Evolutionary conservation across 2,329 filamentous ascomycete genomes (phyloP).

Genomic region (Trichothecium sympodiale): DNA sequence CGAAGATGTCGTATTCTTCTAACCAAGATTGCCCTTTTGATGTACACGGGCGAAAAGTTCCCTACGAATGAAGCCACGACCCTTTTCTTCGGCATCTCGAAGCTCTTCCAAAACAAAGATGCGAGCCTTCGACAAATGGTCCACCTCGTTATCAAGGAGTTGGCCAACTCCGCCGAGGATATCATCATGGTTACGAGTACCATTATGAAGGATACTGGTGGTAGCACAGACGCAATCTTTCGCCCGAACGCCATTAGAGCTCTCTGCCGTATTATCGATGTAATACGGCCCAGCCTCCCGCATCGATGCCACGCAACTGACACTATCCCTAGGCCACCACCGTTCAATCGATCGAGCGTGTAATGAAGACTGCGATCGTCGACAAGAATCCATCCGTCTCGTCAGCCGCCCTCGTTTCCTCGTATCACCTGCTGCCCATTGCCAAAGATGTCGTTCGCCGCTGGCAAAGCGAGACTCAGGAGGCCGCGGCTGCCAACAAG

Average conservation of each 20-base stretch:
- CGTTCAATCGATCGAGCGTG: slow-evolving; percentile 93
- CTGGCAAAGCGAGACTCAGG: slow-evolving; percentile 98
- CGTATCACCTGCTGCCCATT: slow-evolving; percentile 94
- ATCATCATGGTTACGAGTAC: slow-evolving; percentile 99
- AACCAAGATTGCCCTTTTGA: slow-evolving; percentile 90
- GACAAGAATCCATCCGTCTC: slow-evolving; percentile 98
- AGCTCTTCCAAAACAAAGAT: slow-evolving; percentile 98
- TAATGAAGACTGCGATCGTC: slow-evolving; percentile 98
- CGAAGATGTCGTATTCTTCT: slow-evolving; percentile 95
- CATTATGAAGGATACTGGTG: slow-evolving; percentile 98
- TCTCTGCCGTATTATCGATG: slow-evolving; percentile 92
- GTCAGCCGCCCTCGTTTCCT: slow-evolving; percentile 89
- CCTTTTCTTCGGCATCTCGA: slow-evolving; percentile 97
- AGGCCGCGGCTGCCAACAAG: slow-evolving; percentile 84
- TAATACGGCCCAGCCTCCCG: slow-evolving; percentile 31
- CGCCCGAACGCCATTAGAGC: slow-evolving; percentile 93
- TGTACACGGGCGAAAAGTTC: slow-evolving; percentile 96
- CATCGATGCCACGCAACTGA: background rate
- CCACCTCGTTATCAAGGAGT: slow-evolving; percentile 94
- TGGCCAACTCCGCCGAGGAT: slow-evolving; percentile 90
- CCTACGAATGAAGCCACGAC: slow-evolving; percentile 94
- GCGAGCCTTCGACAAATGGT: slow-evolving; percentile 97
- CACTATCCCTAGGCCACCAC: slow-evolving; percentile 59
- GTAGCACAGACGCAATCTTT: slow-evolving; percentile 87
- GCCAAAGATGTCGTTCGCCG: slow-evolving; percentile 89